Conservation (phyloP, 805 yeast genomes). For the Lachancea dasiensis region DNA sequence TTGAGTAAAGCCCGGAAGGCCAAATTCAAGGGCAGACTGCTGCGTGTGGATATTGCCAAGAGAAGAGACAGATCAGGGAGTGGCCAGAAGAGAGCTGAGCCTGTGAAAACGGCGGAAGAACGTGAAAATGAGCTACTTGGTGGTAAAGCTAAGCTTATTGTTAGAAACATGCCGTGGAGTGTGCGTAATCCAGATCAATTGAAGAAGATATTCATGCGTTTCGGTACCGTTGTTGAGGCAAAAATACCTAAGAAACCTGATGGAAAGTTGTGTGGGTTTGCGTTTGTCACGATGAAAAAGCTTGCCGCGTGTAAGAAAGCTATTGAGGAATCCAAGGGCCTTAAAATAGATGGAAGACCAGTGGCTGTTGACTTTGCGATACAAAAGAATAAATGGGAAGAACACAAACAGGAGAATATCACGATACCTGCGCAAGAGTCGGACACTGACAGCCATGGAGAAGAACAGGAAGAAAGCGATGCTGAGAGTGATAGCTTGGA, state of each 20-base stretch:
- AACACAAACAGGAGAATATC: conserved; percentile 41
- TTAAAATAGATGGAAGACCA: conserved; percentile 81
- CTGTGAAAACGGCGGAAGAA: conserved; percentile 12
- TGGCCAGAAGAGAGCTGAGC: conserved; percentile 14
- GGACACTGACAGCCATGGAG: conserved; percentile 30
- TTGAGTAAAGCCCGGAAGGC: conserved; percentile 57
- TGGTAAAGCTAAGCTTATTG: conserved; percentile 79
- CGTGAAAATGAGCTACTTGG: conserved; percentile 48
- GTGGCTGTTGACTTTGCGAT: conserved; percentile 94
- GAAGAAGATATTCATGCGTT: conserved; percentile 62
- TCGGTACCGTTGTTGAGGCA: conserved; percentile 84
- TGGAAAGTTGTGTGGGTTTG: conserved; percentile 92
- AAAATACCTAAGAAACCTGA: conserved; percentile 82
- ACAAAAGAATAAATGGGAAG: conserved; percentile 80
- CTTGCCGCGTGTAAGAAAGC: conserved; percentile 73
- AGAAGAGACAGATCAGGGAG: conserved; percentile 72
- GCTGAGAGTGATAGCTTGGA: conserved; percentile 26
- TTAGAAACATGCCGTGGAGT: conserved; percentile 95
- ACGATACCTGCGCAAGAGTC: conserved; percentile 28
- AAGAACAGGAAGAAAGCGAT: conserved; percentile 20
- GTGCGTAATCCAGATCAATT: conserved; percentile 71
- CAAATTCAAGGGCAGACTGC: conserved; percentile 58
- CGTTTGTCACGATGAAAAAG: conserved; percentile 85
- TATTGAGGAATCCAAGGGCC: conserved; percentile 63
- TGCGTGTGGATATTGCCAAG: conserved; percentile 83